Base-by-base conservation (phyloP, 441 rosid species). In the Populus trichocarpa region DNA sequence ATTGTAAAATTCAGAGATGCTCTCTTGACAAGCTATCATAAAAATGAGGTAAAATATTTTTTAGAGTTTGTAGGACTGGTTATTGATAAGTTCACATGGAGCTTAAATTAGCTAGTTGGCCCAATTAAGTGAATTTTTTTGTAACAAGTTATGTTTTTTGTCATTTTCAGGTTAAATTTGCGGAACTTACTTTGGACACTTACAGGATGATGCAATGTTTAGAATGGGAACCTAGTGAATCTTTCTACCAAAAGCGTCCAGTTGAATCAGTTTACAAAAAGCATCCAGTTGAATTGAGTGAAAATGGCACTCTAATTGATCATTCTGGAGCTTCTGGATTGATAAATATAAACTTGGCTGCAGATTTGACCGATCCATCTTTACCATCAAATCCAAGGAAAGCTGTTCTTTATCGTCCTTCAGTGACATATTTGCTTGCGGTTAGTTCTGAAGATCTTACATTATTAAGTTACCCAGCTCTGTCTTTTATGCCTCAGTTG, bases 151-250 rank as follows among this genome's bases (percentile, higher is more conserved):
- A 20, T 7, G 26, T 76, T 76, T 63, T 40, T 73, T 86, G 64
- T 53, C 76, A 50, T 28, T 78, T 80, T 75, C 89, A 96, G 99
- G 99, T 92, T 74, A 94, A 94, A 82, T 96, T 89, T 83, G 98
- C 98, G 22, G 98, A 96, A 87, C 86, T 94, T 81, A 92, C 95
- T 50, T 80, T 96, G 87, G 99, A 96, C 81, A 83, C 91, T 23
- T 88, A 86, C 75, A 88, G 99, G 82, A 96, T 91, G 98, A 82
- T 96, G 89, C 99, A 96, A 72, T 92, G 93, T 85, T 85, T 96
- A 84, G 99, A 94, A 82, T 94, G 98, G 98, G 97, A 96, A 75
- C 96, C 96, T 2, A 88, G 92, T 81, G 99, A 92, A 77, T 88
- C 94, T 74, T 87, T 89, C 83, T 89, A 84, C 84, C 88, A 85